Base-by-base conservation (phyloP, 2,329 filamentous ascomycete genomes). In the Clonostachys solani region DNA sequence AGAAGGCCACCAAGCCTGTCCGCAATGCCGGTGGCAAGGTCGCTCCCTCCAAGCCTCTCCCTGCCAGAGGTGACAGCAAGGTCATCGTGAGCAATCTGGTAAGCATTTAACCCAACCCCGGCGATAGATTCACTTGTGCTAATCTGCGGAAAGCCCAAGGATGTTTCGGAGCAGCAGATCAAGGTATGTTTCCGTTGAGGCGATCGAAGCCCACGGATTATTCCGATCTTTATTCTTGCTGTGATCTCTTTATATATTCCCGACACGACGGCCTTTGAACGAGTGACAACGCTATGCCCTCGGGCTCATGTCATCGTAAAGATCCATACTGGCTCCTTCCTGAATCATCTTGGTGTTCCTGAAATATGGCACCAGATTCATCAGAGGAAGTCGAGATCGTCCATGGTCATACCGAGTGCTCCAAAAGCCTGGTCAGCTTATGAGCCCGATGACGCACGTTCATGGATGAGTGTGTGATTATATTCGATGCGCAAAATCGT, bases 151-250 rank as follows among this genome's bases (percentile, higher is more conserved):
- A 58, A 97, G 90, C 94, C 94, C 69, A 85, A 86, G 77, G 94
- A 99, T 84, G 91, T 99, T 72, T 89, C 84, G 74, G 92, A 97
- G 81, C 77, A 76, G 76, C 89, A 95, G 85, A 95, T 99, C 78
- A 97, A 99, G 94, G 94, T 99, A 99, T 95, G 94, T 99, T 91
- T 87, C 91, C 84, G 78, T 82, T 87, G 78, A 86, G 85, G 84
- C 81, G 73, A 64, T 70, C 73, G 67, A 71, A 64, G 77, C 83
- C 76, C 80, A 78, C 68, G 82, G 83, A 82, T 83, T 79, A 73
- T 79, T 86, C 83, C 83, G 80, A 81, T 75, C 69, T 58, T 65
- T 62, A 51, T 66, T 60, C 57, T 67, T 65, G 67, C 60, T 38
- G 36, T 38, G 15, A 64, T 53, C 47, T 44, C 42, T 40, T 40